These are phyloP conservation scores for Kurtzmaniella quercitrusa DNA, from an alignment of 1,139 yeast genomes.

Conservation along the genomic window DNA sequence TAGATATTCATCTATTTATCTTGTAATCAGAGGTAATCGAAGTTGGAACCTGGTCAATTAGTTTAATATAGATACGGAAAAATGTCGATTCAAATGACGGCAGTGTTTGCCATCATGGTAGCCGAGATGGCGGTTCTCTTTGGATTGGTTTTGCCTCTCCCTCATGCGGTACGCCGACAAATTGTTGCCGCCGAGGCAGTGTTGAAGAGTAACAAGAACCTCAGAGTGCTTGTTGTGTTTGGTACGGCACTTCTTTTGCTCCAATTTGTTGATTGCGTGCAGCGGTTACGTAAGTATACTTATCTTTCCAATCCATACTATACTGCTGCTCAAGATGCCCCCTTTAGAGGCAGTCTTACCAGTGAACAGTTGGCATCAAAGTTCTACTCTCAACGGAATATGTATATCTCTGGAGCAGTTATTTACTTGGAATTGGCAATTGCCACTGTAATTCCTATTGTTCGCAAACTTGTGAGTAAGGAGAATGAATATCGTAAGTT, in stretches of 20 bases:
- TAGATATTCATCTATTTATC: too few relatives aligned
- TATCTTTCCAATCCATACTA: conserved; percentile 23
- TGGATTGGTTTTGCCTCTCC: conserved; percentile 58
- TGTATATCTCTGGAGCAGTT: conserved; percentile 69
- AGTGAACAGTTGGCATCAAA: conserved; percentile 46
- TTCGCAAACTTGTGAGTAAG: conserved; percentile 56
- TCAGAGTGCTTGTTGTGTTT: conserved; percentile 47
- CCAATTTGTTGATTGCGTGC: conserved; percentile 59
- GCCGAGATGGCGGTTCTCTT: conserved; percentile 52
- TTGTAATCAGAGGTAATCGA: neutral
- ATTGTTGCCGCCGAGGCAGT: conserved; percentile 36
- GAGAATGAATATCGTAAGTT: conserved; percentile 39
- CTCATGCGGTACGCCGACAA: conserved; percentile 46
- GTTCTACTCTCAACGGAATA: conserved; percentile 67
- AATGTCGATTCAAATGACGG: conserved; percentile 46
- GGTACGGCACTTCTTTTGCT: conserved; percentile 42
- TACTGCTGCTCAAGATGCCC: conserved; percentile 10
- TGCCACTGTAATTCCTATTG: conserved; percentile 51
- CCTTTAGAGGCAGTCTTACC: conserved; percentile 6
- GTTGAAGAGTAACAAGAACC: conserved; percentile 38
- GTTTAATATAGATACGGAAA: conserved; percentile 12
- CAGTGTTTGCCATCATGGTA: conserved; percentile 42
- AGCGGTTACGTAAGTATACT: conserved; percentile 35
- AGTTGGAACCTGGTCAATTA: neutral
- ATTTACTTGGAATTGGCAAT: conserved; percentile 58